These are phyloP conservation scores for Colletotrichum tropicicola DNA, from an alignment of 2,329 filamentous ascomycete genomes.

Conservation along the genomic window DNA sequence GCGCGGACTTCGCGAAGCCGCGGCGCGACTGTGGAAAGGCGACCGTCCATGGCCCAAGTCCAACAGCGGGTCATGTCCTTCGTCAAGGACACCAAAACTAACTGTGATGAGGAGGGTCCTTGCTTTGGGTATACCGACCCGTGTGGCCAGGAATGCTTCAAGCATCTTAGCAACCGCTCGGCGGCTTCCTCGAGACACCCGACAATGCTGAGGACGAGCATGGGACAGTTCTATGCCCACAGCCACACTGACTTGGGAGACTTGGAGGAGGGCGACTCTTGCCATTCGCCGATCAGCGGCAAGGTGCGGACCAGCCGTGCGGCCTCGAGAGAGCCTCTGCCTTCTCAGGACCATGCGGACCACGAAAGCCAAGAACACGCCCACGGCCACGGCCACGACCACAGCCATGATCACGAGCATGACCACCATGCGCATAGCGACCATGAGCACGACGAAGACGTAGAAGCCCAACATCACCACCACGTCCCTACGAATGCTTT, in stretches of 20 bases:
- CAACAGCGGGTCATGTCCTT: conserved; percentile 69
- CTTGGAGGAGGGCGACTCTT: conserved; percentile 38
- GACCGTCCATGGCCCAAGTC: conserved; percentile 64
- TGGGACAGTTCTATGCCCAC: conserved; percentile 42
- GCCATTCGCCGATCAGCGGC: conserved; percentile 42
- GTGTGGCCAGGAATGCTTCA: conserved; percentile 73
- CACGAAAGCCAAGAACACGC: conserved; percentile 35
- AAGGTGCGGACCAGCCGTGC: conserved; percentile 46
- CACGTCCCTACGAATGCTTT: conserved; percentile 96
- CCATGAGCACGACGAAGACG: conserved; percentile 46
- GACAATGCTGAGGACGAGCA: conserved; percentile 52
- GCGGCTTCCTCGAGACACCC: conserved; percentile 43
- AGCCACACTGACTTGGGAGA: conserved; percentile 41
- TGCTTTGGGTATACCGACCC: conserved; percentile 74
- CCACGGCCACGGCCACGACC: conserved; percentile 32
- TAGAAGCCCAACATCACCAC: conserved; percentile 78
- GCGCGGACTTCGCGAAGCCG: conserved; percentile 33
- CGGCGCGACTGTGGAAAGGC: conserved; percentile 45
- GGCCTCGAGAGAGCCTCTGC: conserved; percentile 48
- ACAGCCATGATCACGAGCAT: not conserved
- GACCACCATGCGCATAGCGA: conserved; percentile 36
- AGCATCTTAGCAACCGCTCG: conserved; percentile 57
- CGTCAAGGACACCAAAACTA: conserved; percentile 70
- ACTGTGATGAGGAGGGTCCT: conserved; percentile 68
- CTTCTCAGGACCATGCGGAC: conserved; percentile 32